Evolutionary conservation across 192 early-diverging fungal species (phyloP).

Genomic region (Backusella psychrophila): DNA sequence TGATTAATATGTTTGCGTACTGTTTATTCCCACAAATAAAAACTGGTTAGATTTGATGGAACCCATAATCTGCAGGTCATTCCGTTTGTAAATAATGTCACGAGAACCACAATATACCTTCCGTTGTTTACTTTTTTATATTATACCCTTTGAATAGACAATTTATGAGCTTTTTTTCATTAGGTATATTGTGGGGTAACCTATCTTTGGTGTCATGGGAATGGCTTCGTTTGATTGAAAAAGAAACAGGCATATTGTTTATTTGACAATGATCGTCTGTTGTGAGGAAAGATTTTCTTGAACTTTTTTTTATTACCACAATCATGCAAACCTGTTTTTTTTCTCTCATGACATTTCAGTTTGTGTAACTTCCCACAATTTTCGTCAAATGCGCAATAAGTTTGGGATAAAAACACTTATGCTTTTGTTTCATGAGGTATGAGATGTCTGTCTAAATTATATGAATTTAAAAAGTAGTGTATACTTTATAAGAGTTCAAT

Average conservation of each 20-base stretch:
- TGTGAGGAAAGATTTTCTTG: neutral
- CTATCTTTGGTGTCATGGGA: neutral
- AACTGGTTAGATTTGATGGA: neutral
- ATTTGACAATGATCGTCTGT: neutral
- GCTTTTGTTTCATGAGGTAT: neutral
- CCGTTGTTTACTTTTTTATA: neutral
- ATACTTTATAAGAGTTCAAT: neutral
- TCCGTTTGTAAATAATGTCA: conserved; percentile 1
- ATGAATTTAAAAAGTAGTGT: neutral
- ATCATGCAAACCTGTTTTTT: conserved; percentile 3
- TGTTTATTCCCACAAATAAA: neutral
- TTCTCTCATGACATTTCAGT: conserved; percentile 2
- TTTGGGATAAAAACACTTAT: neutral
- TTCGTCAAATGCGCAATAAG: neutral
- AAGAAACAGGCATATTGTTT: neutral
- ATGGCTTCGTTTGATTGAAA: neutral
- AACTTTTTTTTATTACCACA: neutral
- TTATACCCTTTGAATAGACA: neutral
- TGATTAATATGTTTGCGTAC: neutral
- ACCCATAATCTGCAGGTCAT: neutral
- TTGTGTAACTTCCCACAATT: neutral
- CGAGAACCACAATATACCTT: neutral
- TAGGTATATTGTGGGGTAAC: neutral
- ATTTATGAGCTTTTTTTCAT: neutral
- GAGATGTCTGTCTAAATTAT: neutral